Evolutionary conservation across 257 asterid species (phyloP), one percentile per base, ranked within the genome.

Genomic region (Penstemon eatonii): DNA sequence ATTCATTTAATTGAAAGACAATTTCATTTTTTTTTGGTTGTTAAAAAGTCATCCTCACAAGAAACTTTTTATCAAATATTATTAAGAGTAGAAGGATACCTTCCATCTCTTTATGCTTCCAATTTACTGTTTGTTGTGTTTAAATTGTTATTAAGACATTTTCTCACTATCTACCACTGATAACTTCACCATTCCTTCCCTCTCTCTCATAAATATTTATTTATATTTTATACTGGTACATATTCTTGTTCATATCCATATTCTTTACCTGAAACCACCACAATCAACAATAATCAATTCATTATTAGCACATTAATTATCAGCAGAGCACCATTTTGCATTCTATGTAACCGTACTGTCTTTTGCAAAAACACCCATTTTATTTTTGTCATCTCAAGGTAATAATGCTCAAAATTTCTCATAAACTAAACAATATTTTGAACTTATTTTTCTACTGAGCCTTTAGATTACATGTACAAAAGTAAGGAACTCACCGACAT

Each of bases 141-240:
- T 45, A 74, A 75, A 64, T 75, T 61, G 79, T 74, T 75, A 72
- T 65, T 57, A 75, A 78, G 86, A 69, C 81, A 66, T 83, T 87
- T 86, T 82, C 83, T 82, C 79, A 82, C 74, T 79, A 86, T 94
- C 95, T 79, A 90, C 83, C 85, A 71, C 67, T 82, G 94, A 90
- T 78, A 83, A 88, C 89, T 83, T 86, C 88, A 77, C 76, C 76
- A 75, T 81, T 63, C 74, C 80, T 76, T 19, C 25, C 1, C 76
- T 73, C 81, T 82, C 78, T 71, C 71, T 69, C 82, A 64, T 77
- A 18, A 49, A 8, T 37, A 50, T 8, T 37, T 33, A 57, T 19
- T 7, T 39, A 13, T 7, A 51, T 53, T n/a, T 38, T 10, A 51
- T 8, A 69, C n/a, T n/a, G n/a, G 67, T 70, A 68, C 53, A 79